These are phyloP conservation scores for Stemphylium beticola DNA, from an alignment of 2,329 filamentous ascomycete species.

Conservation along the genomic window DNA sequence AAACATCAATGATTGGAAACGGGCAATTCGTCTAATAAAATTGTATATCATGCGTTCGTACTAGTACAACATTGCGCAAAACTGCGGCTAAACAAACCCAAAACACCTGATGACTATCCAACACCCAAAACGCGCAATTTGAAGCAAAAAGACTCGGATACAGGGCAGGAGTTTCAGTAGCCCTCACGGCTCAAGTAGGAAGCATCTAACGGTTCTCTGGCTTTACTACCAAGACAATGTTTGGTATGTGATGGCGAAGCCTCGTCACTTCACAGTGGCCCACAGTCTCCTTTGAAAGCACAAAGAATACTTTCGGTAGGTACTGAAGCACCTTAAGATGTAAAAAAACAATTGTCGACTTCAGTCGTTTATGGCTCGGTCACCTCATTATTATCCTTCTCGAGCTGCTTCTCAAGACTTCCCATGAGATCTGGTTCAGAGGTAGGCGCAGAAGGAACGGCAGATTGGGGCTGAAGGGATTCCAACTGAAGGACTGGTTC, in stretches of 20 bases:
- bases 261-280: not conserved
- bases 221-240: not conserved
- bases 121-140: not conserved
- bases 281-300: not conserved
- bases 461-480: slow-evolving; percentile 9
- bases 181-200: too few species aligned
- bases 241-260: not conserved
- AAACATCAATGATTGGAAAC: not conserved
- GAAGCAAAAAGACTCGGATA: not conserved
- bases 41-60: slow-evolving; percentile 1
- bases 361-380: slow-evolving; percentile 15
- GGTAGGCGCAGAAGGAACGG: slow-evolving; percentile 22
- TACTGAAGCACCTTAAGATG: not conserved
- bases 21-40: not conserved
- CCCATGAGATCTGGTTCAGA: slow-evolving; percentile 55
- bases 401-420: slow-evolving; percentile 55
- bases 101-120: not conserved
- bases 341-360: not conserved
- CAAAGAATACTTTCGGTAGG: not conserved
- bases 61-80: slow-evolving; percentile 13
- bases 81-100: not conserved
- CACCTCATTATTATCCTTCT: slow-evolving; percentile 37
- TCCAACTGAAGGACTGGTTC: not conserved
- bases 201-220: not conserved
- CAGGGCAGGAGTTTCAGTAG: not conserved